Evolutionary conservation across 306 rosid species (phyloP).

Genomic region (Vigna nakashimae): DNA sequence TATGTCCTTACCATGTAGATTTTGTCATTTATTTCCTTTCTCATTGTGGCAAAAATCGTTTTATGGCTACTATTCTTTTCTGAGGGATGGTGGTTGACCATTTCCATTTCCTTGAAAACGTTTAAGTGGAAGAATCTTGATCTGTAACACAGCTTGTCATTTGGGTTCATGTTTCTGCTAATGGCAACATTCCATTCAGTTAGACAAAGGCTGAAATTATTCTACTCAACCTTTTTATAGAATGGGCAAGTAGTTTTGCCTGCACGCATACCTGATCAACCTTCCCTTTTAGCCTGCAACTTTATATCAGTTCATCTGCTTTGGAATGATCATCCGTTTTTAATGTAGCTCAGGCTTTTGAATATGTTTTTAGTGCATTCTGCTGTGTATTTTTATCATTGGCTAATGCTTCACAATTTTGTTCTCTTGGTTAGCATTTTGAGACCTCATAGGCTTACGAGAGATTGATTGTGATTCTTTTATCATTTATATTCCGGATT

Average conservation of each 20-base stretch:
- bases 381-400: not conserved
- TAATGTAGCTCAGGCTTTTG: not conserved
- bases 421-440: slow-evolving; percentile 5
- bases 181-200: not conserved
- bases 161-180: not conserved
- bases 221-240: not conserved
- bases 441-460: not conserved
- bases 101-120: no score
- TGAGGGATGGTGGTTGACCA: slow-evolving; percentile 21
- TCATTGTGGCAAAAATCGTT: not conserved
- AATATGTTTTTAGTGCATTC: not conserved
- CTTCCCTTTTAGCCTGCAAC: not conserved
- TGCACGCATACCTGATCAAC: not conserved
- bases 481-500: not conserved
- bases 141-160: not conserved
- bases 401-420: not conserved
- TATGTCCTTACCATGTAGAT: not conserved
- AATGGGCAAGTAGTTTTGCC: not conserved
- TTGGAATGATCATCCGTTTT: not conserved
- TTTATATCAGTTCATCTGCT: not conserved
- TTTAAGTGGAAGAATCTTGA: not conserved
- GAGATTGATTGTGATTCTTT: slow-evolving; percentile 13
- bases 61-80: not conserved
- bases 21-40: slow-evolving; percentile 1
- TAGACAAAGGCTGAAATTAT: slow-evolving; percentile 19